Percentiles rank a stretch among this genome's conserved stretches.
Evolutionary conservation across 306 rosid genomes (phyloP).

Genomic region (Cucumis hystrix): DNA sequence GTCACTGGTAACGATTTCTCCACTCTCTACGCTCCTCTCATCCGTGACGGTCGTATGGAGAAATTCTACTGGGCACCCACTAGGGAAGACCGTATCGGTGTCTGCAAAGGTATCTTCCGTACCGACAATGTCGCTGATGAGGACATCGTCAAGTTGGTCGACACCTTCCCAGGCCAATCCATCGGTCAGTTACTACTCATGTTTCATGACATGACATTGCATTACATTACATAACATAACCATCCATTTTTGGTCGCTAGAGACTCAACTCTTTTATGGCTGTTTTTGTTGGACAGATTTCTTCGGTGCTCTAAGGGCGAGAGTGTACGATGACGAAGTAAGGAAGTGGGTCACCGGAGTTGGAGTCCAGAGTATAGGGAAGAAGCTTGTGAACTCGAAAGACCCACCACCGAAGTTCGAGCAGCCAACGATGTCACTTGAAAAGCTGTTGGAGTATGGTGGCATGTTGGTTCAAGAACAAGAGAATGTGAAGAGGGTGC

Average conservation of each 20-base stretch:
- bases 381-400: slow-evolving; percentile 41
- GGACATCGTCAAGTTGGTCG: slow-evolving; percentile 62
- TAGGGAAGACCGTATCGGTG: slow-evolving; percentile 77
- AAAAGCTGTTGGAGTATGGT: slow-evolving; percentile 39
- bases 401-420: slow-evolving; percentile 35
- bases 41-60: slow-evolving; percentile 99
- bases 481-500: slow-evolving; percentile 50
- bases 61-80: slow-evolving; percentile 99
- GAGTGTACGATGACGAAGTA: slow-evolving; percentile 47
- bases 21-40: slow-evolving; percentile 88
- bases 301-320: slow-evolving; percentile 38
- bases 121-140: slow-evolving; percentile 32
- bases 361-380: slow-evolving; percentile 23
- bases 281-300: slow-evolving; percentile 15
- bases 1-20: slow-evolving; percentile 99
- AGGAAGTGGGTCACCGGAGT: slow-evolving; percentile 32
- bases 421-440: slow-evolving; percentile 34
- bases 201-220: too few species aligned
- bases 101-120: slow-evolving; percentile 74
- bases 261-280: neutral
- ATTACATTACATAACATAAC: too few species aligned
- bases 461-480: slow-evolving; percentile 44
- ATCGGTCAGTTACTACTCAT: slow-evolving; percentile 39
- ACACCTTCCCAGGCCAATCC: slow-evolving; percentile 95
- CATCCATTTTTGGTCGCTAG: too few species aligned